Conservation (phyloP, 805 yeast species). For the Monosporozyma servazzii region DNA sequence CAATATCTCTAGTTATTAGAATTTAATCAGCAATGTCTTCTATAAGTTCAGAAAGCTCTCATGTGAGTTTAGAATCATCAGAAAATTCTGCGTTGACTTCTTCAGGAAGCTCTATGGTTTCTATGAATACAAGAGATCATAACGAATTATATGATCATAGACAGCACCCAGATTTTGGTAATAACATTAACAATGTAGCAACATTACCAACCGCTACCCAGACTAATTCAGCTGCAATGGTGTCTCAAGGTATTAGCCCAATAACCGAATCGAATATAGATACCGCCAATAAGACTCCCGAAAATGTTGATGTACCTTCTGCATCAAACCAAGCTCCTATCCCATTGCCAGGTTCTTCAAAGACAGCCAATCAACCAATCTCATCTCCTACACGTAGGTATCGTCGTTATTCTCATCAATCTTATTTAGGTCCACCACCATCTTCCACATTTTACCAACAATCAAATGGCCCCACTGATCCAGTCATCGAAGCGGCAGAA, state of each 20-base stretch:
- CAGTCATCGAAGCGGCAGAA: slow-evolving; percentile 22
- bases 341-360: not conserved
- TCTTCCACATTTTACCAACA: not conserved
- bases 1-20: not conserved
- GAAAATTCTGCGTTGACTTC: slow-evolving; percentile 20
- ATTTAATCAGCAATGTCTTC: slow-evolving; percentile 1
- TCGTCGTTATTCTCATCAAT: slow-evolving; percentile 2
- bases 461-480: slow-evolving; percentile 1
- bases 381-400: not conserved
- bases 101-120: slow-evolving; percentile 24
- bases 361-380: not conserved
- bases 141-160: slow-evolving; percentile 40
- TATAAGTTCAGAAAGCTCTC: slow-evolving; percentile 2
- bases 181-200: slow-evolving; percentile 13
- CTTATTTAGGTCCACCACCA: not conserved
- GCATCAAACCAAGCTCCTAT: not conserved
- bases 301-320: not conserved
- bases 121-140: slow-evolving; percentile 33
- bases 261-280: not conserved
- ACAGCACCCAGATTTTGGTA: slow-evolving; percentile 36
- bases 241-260: not conserved
- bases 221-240: not conserved
- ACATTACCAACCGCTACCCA: not conserved
- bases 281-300: not conserved
- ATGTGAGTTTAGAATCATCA: slow-evolving; percentile 4